Evolutionary conservation across 345 rosid species (phyloP).

Genomic region (Aurinia saxatilis): DNA sequence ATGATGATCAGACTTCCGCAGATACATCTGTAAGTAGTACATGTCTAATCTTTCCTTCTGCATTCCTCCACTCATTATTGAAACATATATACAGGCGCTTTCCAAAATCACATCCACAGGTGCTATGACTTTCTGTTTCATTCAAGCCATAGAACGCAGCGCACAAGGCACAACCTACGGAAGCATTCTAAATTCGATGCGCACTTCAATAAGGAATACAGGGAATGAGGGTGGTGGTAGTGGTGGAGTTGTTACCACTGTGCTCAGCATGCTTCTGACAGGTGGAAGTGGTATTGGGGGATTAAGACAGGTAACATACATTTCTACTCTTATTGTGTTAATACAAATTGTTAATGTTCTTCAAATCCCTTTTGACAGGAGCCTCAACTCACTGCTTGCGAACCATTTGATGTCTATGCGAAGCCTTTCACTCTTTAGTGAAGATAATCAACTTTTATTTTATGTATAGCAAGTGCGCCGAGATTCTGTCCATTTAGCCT

Average conservation of each 20-base stretch:
- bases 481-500: not conserved
- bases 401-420: slow-evolving; percentile 67
- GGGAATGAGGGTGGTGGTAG: slow-evolving; percentile 36
- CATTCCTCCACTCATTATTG: slow-evolving; percentile 6
- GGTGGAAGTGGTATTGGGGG: slow-evolving; percentile 57
- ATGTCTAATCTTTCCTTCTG: not conserved
- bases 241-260: slow-evolving; percentile 55
- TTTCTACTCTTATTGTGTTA: not conserved
- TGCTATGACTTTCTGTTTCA: slow-evolving; percentile 88
- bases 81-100: slow-evolving; percentile 42
- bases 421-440: slow-evolving; percentile 60
- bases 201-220: slow-evolving; percentile 46
- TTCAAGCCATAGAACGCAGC: slow-evolving; percentile 70
- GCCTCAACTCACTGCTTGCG: slow-evolving; percentile 68
- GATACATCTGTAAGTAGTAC: slow-evolving; percentile 67
- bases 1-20: slow-evolving; percentile 84
- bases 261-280: slow-evolving; percentile 62
- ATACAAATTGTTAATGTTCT: not conserved
- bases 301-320: slow-evolving; percentile 54
- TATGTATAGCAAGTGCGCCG: slow-evolving; percentile 18
- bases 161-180: slow-evolving; percentile 65
- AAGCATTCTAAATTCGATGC: slow-evolving; percentile 66
- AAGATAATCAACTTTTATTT: not conserved
- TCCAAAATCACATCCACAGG: slow-evolving; percentile 79
- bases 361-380: slow-evolving; percentile 39